Base-by-base conservation (phyloP, 139 green algal genomes). In the Ostreobium quekettii region DNA sequence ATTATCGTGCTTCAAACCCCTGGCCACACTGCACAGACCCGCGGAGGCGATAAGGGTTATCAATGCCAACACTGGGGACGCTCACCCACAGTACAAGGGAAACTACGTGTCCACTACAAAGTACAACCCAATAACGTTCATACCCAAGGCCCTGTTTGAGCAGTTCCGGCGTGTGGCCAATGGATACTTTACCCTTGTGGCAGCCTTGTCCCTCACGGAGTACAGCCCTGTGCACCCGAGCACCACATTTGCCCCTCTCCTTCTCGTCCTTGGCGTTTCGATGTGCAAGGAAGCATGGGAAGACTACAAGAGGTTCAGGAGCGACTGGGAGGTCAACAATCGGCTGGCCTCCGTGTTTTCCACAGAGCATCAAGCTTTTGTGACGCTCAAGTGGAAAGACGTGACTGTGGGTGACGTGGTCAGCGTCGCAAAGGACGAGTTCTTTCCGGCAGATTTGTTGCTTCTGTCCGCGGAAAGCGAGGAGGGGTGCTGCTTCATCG, bases 401-500 rank as follows among this genome's bases (percentile, higher is more conserved):
- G 73, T 93, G 29, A 58, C 63, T 0, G 83, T 89, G 35, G 87
- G 87, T 0, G 76, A 90, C 46, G 71, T 90, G 3, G 64, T 93
- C 33, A 63, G 81, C 46, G 84, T 76, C 1, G 71, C 56, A 1
- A 77, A 78, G 61, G 76, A 89, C 35, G 78, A 94, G 47, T 78
- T 85, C 37, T 87, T 96, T 64, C 86, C 90, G 0, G 86, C 90
- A 33, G 90, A 96, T 60, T 46, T 97, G 70, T 49, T 96, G 46
- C 95, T 90, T 75, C 73, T 95, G 2, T 67, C 79, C 7, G 70
- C 76, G 4, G 82, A 85, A 22, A 83, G 83, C 19, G 73, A 80
- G 29, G 86, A 94, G 63, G 79, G 81, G 35, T 82, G 84, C 15
- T 95, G 85, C 74, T 95, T 91, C 74, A 85, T 92, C 39, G 85